Evolutionary conservation across 306 rosid genomes (phyloP), one percentile per base, ranked within the genome.

Genomic region (Phaseolus lunatus): DNA sequence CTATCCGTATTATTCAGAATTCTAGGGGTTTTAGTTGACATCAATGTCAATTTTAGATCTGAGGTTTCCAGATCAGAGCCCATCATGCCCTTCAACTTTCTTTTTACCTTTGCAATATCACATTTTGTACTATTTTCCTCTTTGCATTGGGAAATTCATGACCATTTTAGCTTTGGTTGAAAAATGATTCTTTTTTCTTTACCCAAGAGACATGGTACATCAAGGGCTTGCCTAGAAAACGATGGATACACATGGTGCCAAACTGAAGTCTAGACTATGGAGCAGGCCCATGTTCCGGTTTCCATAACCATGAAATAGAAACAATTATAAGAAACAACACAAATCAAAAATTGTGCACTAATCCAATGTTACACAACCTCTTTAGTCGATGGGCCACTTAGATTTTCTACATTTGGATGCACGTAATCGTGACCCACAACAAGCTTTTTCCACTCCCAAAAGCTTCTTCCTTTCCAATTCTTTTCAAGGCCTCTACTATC

Each of bases 241-340:
- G 82, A 84, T 70, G 53, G 80, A 57, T 70, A 56, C 84, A 80
- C 79, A 80, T 80, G 76, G 72, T 70, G 44, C 62, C 79, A 1
- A 76, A 70, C 39, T 26, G 20, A 64, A 76, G 43, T 24, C 79
- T 75, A 62, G 31, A 48, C 33, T 49, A 26, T 26, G 4, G 58
- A 80, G 73, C 82, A 56, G 65, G 57, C 75, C 82, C 82, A 84
- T 64, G 84, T 80, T 84, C 76, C 76, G 39, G 80, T 80, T 78
- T 80, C 80, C 78, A 37, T 47, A 64, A 80, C 14, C 23, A 57
- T 71, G 62, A 65, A 65, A 80, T 59, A 41, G 10, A 29, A 72
- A 33, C 82, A 84, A 56, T 70, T 39, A 65, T 48, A 61, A 62
- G 58, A 83, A 65, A 79, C 56, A 70, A 33, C 44, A 33, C 39